Evolutionary conservation across 192 early-diverging fungal species (phyloP).

Genomic region (Coemansia sp.): DNA sequence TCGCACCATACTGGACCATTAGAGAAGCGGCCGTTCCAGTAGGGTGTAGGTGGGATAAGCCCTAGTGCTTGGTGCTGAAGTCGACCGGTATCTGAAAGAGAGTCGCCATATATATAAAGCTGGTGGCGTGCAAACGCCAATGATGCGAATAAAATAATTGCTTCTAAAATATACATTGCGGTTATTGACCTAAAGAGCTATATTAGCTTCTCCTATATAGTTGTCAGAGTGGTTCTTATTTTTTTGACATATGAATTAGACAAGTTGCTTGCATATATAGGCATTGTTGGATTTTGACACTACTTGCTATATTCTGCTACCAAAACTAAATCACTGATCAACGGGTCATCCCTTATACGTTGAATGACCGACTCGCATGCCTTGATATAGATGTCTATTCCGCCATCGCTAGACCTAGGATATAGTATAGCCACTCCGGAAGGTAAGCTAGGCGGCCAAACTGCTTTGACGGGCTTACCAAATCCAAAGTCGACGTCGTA

Average conservation of each 20-base stretch:
- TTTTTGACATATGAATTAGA: no score
- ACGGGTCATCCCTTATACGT: background rate
- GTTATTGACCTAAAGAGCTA: background rate
- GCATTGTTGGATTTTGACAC: background rate
- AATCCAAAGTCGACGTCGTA: constrained; percentile 29
- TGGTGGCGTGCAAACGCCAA: no score
- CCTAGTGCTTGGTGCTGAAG: constrained; percentile 1
- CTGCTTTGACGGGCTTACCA: constrained; percentile 9
- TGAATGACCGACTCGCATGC: background rate
- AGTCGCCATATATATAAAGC: constrained; percentile 19
- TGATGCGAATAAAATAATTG: no score
- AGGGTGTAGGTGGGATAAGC: constrained; percentile 10
- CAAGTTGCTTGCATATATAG: no score
- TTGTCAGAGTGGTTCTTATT: no score
- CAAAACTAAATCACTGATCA: constrained; percentile 15
- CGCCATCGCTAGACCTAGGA: constrained; percentile 6
- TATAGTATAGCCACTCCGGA: constrained; percentile 7
- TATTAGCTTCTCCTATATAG: background rate
- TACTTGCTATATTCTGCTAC: background rate
- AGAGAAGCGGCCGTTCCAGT: constrained; percentile 25
- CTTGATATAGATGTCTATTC: constrained; percentile 16
- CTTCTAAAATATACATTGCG: no score
- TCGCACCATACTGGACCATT: constrained; percentile 19
- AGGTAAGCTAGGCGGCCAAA: constrained; percentile 4
- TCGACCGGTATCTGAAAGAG: constrained; percentile 18